Evolutionary conservation across 768 basidiomycete genomes (phyloP).

Genomic region (Hypsizygus marmoreus): DNA sequence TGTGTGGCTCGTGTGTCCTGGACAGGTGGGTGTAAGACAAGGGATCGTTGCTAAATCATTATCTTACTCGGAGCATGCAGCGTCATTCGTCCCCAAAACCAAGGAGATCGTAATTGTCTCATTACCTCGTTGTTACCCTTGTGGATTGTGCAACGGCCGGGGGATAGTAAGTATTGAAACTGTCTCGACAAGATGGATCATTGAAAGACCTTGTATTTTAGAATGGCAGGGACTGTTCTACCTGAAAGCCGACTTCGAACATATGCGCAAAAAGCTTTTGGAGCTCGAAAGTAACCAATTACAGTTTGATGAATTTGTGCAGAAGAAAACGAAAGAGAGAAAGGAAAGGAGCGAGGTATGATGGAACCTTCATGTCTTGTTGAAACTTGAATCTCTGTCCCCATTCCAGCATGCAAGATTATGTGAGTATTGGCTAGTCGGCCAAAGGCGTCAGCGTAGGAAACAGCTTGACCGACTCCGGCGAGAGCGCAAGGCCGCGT

Average conservation of each 20-base stretch:
- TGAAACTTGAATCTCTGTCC: background rate
- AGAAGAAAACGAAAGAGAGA: background rate
- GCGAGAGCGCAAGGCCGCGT: conserved; percentile 15
- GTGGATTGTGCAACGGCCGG: background rate
- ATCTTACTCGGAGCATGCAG: too few species aligned
- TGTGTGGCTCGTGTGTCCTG: too few species aligned
- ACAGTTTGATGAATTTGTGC: background rate
- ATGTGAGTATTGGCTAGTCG: conserved; percentile 1
- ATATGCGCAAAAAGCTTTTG: background rate
- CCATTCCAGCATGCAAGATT: conserved; percentile 2
- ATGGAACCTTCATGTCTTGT: background rate
- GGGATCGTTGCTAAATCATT: too few species aligned
- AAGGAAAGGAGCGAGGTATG: background rate
- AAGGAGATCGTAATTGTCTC: background rate
- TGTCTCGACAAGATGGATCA: background rate
- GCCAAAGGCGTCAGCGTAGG: conserved; percentile 4
- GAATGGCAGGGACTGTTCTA: background rate
- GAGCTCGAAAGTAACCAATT: background rate
- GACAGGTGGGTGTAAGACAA: too few species aligned
- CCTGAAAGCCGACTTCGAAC: background rate
- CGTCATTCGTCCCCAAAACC: background rate
- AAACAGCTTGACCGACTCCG: conserved; percentile 12
- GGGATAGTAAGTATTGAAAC: background rate
- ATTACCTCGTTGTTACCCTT: background rate
- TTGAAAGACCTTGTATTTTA: background rate